These are phyloP conservation scores for Ceratocystis papillata DNA, from an alignment of 2,329 filamentous ascomycete genomes.

Conservation along the genomic window DNA sequence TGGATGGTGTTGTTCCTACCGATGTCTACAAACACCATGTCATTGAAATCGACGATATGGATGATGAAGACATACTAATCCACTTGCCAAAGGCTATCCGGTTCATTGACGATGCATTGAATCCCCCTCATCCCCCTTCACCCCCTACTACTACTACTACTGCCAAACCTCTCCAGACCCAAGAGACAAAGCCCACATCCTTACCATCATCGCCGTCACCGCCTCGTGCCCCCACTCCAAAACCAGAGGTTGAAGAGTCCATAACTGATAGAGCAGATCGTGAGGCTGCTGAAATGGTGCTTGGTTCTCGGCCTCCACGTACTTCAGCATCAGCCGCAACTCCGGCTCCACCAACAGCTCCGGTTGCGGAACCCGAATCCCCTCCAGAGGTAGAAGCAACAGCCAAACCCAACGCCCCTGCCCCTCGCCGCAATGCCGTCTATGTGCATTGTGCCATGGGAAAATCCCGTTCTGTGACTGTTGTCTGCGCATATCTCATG, in stretches of 20 bases:
- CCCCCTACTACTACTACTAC: not conserved
- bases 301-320: conserved; percentile 14
- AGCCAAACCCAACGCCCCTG: not conserved
- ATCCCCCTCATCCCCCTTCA: conserved; percentile 22
- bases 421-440: conserved; percentile 33
- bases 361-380: not conserved
- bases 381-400: not conserved
- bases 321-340: conserved; percentile 10
- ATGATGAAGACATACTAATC: conserved; percentile 75
- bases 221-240: not conserved
- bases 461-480: conserved; percentile 81
- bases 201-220: not conserved
- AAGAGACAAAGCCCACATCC: not conserved
- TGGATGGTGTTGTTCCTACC: conserved; percentile 25
- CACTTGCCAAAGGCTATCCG: conserved; percentile 67
- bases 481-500: conserved; percentile 76
- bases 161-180: not conserved
- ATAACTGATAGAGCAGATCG: conserved; percentile 20
- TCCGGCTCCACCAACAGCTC: not conserved
- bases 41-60: conserved; percentile 81
- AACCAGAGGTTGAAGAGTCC: conserved; percentile 12
- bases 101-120: conserved; percentile 71
- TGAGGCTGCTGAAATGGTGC: conserved; percentile 18
- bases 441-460: conserved; percentile 78
- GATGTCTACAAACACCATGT: conserved; percentile 56